Base-by-base conservation (phyloP, 495 filamentous ascomycete genomes). In the Neurospora sp. region DNA sequence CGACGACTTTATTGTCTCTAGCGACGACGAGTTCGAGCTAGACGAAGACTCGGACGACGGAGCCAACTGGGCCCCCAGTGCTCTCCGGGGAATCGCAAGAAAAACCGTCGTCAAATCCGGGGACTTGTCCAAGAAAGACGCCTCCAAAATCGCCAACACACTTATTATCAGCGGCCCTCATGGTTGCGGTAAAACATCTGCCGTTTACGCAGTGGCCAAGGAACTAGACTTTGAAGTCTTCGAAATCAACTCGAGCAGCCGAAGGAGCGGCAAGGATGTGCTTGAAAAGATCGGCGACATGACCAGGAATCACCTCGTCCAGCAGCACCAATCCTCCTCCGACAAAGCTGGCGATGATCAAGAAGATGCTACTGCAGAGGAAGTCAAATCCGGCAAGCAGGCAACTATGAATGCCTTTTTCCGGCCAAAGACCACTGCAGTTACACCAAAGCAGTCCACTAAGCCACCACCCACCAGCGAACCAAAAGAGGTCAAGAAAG, bases 221-320 rank as follows among this genome's bases (percentile, higher is more conserved):
- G 96, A 99, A 83, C 87, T 97, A 31, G 95, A 90, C 27, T 98
- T 95, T 79, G 93, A 97, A 72, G 89, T 99, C 6, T 98, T 98
- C 76, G 96, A 99, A 81, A 92, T 99, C 77, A 97, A 96, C 74
- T 79, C 95, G 7, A 88, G 93, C 48, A 92, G 86, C 75, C 89
- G 94, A 72, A 85, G 96, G 68, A 96, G 89, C 79, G 96, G 93
- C 12, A 94, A 92, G 78, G 96, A 99, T 78, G 88, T 99, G 68
- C 77, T 96, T 10, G 96, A 98, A 70, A 94, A 88, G 71, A 93
- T 99, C 20, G 96, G 96, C 5, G 94, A 98, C 79, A 98, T 98
- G 96, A 94, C 93, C 16, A 89, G 89, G 73, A 98, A 98, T 75
- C 96, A 99, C 80, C 88, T 96, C 5, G 95, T 98, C 44, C 80